A percentile compares a stretch with the other conserved stretches of the same genome.
Conservation (phyloP, 257 asterid genomes). For the Pogostemon cablin region DNA sequence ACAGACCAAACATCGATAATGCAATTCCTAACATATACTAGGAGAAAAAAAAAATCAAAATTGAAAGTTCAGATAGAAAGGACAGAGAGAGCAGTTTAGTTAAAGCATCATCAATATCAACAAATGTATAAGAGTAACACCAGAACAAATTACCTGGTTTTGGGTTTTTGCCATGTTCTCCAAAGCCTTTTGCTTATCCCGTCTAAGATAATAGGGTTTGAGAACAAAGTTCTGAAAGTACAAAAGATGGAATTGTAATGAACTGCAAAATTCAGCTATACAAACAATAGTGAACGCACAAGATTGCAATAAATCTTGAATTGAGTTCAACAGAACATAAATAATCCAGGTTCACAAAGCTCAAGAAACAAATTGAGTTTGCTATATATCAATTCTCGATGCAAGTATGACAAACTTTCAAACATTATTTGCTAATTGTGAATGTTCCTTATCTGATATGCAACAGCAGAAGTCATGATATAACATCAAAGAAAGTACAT, state of each 20-base stretch:
- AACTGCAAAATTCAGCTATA: background rate
- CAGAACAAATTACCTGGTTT: conserved; percentile 57
- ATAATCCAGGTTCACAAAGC: conserved; percentile 13
- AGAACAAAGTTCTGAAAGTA: conserved; percentile 70
- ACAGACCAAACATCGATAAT: background rate
- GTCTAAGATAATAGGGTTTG: conserved; percentile 75
- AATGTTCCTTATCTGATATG: background rate
- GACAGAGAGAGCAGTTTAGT: background rate
- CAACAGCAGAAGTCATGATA: conserved; percentile 14
- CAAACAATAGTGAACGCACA: conserved; percentile 17
- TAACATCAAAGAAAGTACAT: conserved; percentile 8
- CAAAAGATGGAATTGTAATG: conserved; percentile 26
- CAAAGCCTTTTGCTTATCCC: conserved; percentile 69
- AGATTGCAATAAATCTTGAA: background rate
- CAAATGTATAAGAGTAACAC: conserved; percentile 7
- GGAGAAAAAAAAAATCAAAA: background rate
- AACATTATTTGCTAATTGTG: background rate
- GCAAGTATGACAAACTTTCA: conserved; percentile 6
- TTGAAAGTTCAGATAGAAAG: conserved; percentile 1
- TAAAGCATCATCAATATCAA: conserved; percentile 10
- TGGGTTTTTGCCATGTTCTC: conserved; percentile 67
- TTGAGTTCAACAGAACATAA: conserved; percentile 7
- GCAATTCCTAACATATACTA: background rate
- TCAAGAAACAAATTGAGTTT: conserved; percentile 9
- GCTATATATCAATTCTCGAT: conserved; percentile 14